Conservation (phyloP, 306 rosid genomes). For the Lupinus albus region DNA sequence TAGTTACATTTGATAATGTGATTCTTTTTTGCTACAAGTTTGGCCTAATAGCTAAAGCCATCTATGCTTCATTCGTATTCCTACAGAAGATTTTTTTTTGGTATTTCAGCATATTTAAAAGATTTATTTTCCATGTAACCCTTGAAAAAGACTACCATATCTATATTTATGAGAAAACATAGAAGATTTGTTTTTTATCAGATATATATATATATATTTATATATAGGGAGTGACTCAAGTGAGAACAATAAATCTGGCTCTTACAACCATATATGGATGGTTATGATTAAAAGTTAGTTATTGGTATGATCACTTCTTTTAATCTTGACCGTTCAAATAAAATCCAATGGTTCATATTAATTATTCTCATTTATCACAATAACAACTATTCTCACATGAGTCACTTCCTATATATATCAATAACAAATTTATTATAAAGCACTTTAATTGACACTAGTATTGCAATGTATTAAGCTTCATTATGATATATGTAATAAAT, state of each 20-base stretch:
- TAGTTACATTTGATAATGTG: constrained; percentile 14
- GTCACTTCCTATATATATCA: no score
- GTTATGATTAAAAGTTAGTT: no score
- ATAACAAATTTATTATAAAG: background rate
- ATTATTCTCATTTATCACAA: no score
- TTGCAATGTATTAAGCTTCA: constrained; percentile 23
- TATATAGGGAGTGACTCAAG: no score
- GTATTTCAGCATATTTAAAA: constrained; percentile 8
- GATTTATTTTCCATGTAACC: constrained; percentile 17
- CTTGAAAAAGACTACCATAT: constrained; percentile 21
- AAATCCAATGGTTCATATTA: no score
- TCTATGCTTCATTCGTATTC: constrained; percentile 26
- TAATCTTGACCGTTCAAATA: no score
- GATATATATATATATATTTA: constrained; percentile 15
- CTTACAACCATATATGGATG: no score
- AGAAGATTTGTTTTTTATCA: constrained; percentile 22
- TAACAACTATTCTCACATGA: no score
- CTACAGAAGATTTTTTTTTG: constrained; percentile 15
- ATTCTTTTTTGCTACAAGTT: background rate
- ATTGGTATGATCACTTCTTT: no score
- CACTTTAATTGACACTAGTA: constrained; percentile 19
- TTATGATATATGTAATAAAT: constrained; percentile 13
- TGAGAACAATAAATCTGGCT: no score
- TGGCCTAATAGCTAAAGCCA: constrained; percentile 27
- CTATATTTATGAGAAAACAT: background rate